Evolutionary conservation across 2,329 filamentous ascomycete genomes (phyloP), one percentile per base, ranked within the genome.

Genomic region (Erysiphe pulchra): DNA sequence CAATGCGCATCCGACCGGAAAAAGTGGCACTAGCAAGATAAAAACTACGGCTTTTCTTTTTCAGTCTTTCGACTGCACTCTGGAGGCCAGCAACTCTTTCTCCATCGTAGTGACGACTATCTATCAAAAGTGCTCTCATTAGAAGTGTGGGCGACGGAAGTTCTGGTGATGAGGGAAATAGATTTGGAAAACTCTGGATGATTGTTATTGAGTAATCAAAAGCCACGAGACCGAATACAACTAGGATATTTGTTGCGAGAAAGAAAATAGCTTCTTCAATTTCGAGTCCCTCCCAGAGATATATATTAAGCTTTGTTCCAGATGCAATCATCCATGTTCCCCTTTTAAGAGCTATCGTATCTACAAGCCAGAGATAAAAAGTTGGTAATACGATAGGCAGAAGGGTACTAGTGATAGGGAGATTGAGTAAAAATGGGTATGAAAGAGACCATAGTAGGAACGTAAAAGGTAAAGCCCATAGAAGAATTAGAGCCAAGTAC

Each of bases 261-360:
- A 85, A 85, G 63, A 84, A 84, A 8, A 78, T 52, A 0, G 77
- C 78, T 56, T 85, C 80, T 60, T 85, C 80, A 17, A 83, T 65
- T 44, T 84, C 80, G 30, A 84, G 59, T 7, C 68, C 68, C 1
- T 70, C 67, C 68, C 75, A 82, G 0, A 83, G 51, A 42, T 73
- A 65, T 36, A 71, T 54, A 0, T 69, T 73, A 11, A 79, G 65
- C 54, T 83, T 83, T 0, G 78, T 84, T 0, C 70, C 73, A 4
- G 65, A 62, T 49, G 71, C 71, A 44, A 84, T 83, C 1, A 73
- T 68, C 80, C 79, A 84, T 0, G 77, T 82, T 8, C 80, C 79
- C 34, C 75, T 63, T 37, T 67, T 67, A 44, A 84, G 56, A 0
- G 77, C 76, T 28, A 80, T 54, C 3, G 77, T 79, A 50, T 85